Evolutionary conservation across 441 rosid genomes (phyloP).

Genomic region (Viola pubescens): DNA sequence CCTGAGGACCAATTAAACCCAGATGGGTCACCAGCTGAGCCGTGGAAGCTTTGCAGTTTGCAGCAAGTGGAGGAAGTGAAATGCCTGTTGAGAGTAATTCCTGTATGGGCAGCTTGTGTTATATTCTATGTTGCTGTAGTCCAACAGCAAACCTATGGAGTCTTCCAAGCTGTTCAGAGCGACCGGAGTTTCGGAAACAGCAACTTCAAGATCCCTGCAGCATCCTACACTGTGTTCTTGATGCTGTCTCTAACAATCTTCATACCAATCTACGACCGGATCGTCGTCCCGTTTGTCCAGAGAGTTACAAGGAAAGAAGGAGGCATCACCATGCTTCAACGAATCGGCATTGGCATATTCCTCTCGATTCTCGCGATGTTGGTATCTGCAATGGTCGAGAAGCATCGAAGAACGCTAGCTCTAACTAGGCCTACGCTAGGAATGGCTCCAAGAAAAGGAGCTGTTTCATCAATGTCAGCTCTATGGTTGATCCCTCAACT

Average conservation of each 20-base stretch:
- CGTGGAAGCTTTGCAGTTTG: slow-evolving; percentile 67
- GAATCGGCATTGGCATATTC: slow-evolving; percentile 56
- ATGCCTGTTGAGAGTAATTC: slow-evolving; percentile 60
- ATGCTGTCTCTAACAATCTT: slow-evolving; percentile 53
- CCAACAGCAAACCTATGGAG: slow-evolving; percentile 55
- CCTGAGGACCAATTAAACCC: slow-evolving; percentile 36
- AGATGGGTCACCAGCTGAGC: slow-evolving; percentile 60
- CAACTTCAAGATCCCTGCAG: slow-evolving; percentile 55
- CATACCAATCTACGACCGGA: slow-evolving; percentile 58
- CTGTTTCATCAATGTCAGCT: slow-evolving; percentile 67
- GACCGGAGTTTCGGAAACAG: slow-evolving; percentile 46
- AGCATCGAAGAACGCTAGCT: slow-evolving; percentile 42
- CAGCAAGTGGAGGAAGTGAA: slow-evolving; percentile 86
- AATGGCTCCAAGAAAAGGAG: slow-evolving; percentile 52
- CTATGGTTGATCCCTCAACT: slow-evolving; percentile 70
- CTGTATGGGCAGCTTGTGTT: slow-evolving; percentile 47
- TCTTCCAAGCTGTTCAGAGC: slow-evolving; percentile 70
- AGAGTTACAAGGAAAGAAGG: slow-evolving; percentile 54
- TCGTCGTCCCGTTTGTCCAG: slow-evolving; percentile 44
- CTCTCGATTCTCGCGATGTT: slow-evolving; percentile 38
- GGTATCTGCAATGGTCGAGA: slow-evolving; percentile 49
- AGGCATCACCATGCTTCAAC: slow-evolving; percentile 64
- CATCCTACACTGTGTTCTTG: slow-evolving; percentile 58
- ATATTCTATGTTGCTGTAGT: slow-evolving; percentile 41
- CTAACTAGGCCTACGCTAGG: slow-evolving; percentile 56